Evolutionary conservation across 2,329 filamentous ascomycete genomes (phyloP).

Genomic region (Neophaeococcomyces aloes): DNA sequence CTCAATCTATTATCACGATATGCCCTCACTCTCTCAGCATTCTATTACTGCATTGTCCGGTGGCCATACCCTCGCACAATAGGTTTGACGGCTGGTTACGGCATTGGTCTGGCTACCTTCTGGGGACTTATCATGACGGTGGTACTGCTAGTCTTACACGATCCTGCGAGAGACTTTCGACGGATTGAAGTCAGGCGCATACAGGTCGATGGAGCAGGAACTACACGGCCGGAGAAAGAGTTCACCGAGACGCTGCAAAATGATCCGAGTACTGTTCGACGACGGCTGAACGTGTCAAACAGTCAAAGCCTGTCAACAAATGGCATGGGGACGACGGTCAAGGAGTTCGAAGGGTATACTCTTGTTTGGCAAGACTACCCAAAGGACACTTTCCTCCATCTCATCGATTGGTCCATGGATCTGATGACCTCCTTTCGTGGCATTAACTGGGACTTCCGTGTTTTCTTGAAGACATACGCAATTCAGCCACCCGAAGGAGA

Average conservation of each 20-base stretch:
- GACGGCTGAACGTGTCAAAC: background rate
- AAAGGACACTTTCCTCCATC: constrained; percentile 36
- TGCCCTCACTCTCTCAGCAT: background rate
- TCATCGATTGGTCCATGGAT: constrained; percentile 49
- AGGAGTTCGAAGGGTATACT: constrained; percentile 20
- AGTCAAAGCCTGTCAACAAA: background rate
- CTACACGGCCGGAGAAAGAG: background rate
- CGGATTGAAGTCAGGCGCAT: background rate
- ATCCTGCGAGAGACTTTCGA: constrained; percentile 34
- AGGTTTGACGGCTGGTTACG: constrained; percentile 43
- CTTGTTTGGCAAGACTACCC: constrained; percentile 45
- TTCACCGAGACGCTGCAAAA: background rate
- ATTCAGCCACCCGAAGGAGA: constrained; percentile 2
- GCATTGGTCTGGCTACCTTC: constrained; percentile 43
- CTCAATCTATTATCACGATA: background rate
- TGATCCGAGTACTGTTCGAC: background rate
- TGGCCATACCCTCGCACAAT: constrained; percentile 30
- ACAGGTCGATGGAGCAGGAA: background rate
- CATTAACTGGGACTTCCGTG: constrained; percentile 50
- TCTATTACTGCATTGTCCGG: constrained; percentile 1
- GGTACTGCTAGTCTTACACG: constrained; percentile 44
- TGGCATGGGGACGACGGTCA: constrained; percentile 11
- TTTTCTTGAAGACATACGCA: constrained; percentile 15
- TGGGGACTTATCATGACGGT: constrained; percentile 47
- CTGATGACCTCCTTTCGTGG: constrained; percentile 49